phyloP scores from a whole-genome alignment of 2,329 filamentous ascomycete species.

The Cadophora gregata region DNA sequence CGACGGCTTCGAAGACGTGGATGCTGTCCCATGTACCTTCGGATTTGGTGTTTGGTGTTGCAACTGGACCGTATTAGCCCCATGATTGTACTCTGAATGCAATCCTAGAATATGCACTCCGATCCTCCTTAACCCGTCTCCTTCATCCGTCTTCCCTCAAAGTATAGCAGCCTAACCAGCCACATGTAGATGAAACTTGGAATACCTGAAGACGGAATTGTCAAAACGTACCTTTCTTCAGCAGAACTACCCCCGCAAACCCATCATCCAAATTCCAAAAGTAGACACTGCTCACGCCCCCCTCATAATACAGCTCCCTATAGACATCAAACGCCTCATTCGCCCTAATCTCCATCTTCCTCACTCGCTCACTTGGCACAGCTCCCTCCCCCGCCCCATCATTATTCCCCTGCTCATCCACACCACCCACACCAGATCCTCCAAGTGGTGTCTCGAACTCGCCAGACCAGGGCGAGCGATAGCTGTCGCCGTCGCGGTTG shows the following conservation, averaged over 20 bases:
- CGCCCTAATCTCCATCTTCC: slow-evolving; percentile 91
- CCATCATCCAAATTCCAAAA: slow-evolving; percentile 99
- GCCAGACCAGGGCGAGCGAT: slow-evolving; percentile 98
- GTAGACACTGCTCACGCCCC: slow-evolving; percentile 94
- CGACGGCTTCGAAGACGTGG: slow-evolving; percentile 96
- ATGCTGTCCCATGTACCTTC: slow-evolving; percentile 96
- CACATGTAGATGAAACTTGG: not conserved
- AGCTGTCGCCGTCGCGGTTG: slow-evolving; percentile 98
- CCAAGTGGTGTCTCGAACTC: slow-evolving; percentile 93
- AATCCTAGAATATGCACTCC: too few species aligned
- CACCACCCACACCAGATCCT: slow-evolving; percentile 60
- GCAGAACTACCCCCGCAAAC: slow-evolving; percentile 91
- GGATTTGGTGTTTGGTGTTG: slow-evolving; percentile 67
- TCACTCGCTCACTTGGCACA: slow-evolving; percentile 85
- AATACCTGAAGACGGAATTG: not conserved
- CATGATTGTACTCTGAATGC: not conserved
- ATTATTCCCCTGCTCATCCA: slow-evolving; percentile 55
- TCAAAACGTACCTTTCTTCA: slow-evolving; percentile 78
- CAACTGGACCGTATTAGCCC: slow-evolving; percentile 56
- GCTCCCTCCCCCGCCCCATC: slow-evolving; percentile 77
- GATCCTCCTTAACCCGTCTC: too few species aligned
- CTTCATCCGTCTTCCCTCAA: too few species aligned
- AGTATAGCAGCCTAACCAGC: not conserved
- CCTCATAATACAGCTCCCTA: slow-evolving; percentile 95
- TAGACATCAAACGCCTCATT: slow-evolving; percentile 98